Evolutionary conservation across 768 basidiomycete genomes (phyloP).

Genomic region (Hydnum rufescens): DNA sequence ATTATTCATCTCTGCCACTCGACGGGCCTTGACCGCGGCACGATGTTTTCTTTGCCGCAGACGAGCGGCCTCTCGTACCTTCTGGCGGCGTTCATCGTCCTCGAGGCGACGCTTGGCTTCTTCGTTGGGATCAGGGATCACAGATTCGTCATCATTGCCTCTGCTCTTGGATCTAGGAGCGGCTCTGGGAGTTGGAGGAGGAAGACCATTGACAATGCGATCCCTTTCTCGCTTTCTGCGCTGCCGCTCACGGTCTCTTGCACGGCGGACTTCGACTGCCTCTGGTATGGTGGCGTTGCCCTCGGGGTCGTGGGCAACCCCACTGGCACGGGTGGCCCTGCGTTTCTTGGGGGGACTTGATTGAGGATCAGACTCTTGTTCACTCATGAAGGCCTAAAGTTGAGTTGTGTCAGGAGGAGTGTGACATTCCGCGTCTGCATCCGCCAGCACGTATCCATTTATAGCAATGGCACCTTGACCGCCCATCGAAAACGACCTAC

Average conservation of each 20-base stretch:
- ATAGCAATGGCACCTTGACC: not conserved
- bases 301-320: not conserved
- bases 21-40: slow-evolving; percentile 52
- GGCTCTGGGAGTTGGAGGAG: not conserved
- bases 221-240: slow-evolving; percentile 58
- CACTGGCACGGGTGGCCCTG: not conserved
- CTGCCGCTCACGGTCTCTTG: slow-evolving; percentile 75
- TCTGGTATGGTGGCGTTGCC: not conserved
- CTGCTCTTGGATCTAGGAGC: not conserved
- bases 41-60: slow-evolving; percentile 74
- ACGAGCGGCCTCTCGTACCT: slow-evolving; percentile 54
- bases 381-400: not conserved
- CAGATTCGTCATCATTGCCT: not conserved
- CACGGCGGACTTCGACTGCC: slow-evolving; percentile 22
- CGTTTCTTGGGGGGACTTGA: not conserved
- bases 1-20: slow-evolving; percentile 51
- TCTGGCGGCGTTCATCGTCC: slow-evolving; percentile 45
- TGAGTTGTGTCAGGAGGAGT: not conserved
- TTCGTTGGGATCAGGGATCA: too few relatives aligned
- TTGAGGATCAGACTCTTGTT: not conserved
- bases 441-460: not conserved
- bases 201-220: not conserved
- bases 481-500: not conserved
- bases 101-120: slow-evolving; percentile 31
- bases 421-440: not conserved